Evolutionary conservation across 2,329 filamentous ascomycete genomes (phyloP).

Genomic region (Monilinia fructicola): DNA sequence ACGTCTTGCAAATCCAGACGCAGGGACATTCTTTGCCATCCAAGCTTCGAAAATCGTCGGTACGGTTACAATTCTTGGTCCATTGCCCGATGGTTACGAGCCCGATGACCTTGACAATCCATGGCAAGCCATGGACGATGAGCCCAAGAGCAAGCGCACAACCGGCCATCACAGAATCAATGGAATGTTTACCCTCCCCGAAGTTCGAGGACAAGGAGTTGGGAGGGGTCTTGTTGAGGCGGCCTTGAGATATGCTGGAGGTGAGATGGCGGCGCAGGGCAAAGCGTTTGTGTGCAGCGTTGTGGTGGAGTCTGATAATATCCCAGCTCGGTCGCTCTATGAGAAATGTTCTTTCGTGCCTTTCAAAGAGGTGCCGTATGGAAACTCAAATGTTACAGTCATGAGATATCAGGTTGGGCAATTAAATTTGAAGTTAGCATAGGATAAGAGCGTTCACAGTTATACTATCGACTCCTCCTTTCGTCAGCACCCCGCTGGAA

Average conservation of each 20-base stretch:
- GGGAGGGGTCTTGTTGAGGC: slow-evolving; percentile 40
- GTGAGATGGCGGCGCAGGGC: slow-evolving; percentile 31
- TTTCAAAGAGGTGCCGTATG: slow-evolving; percentile 28
- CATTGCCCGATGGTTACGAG: slow-evolving; percentile 33
- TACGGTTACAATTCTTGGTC: slow-evolving; percentile 41
- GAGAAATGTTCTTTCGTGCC: slow-evolving; percentile 42
- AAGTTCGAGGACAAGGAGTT: slow-evolving; percentile 42
- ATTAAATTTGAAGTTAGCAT: no score
- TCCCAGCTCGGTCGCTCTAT: slow-evolving; percentile 41
- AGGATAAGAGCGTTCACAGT: not conserved
- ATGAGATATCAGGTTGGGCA: slow-evolving; percentile 4
- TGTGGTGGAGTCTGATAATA: slow-evolving; percentile 42
- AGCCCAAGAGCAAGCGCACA: not conserved
- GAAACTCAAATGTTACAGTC: slow-evolving; percentile 29
- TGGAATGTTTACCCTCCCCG: slow-evolving; percentile 44
- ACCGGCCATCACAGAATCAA: slow-evolving; percentile 41
- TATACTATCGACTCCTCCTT: not conserved
- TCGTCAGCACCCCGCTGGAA: not conserved
- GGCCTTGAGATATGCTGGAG: slow-evolving; percentile 37
- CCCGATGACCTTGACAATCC: slow-evolving; percentile 27
- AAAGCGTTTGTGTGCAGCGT: slow-evolving; percentile 38
- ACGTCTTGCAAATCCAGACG: slow-evolving; percentile 42
- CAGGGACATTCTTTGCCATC: slow-evolving; percentile 42
- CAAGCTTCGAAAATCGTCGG: slow-evolving; percentile 38
- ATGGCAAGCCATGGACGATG: slow-evolving; percentile 26